Evolutionary conservation across 1,284 basidiomycete species (phyloP).

Genomic region (Pseudozyma tsukubaensis): DNA sequence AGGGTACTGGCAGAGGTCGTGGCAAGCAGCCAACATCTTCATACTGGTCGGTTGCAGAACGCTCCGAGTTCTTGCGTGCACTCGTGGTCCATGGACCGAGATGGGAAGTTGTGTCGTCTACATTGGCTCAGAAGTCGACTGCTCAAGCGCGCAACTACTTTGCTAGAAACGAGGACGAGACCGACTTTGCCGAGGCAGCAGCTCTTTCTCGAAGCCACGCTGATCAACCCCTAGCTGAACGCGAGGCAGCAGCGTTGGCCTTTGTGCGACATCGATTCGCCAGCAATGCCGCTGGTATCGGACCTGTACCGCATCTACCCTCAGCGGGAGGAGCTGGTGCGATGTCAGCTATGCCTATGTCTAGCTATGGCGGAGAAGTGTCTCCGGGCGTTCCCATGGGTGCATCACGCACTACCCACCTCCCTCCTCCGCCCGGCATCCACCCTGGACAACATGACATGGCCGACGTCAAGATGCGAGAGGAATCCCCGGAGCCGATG

Average conservation of each 20-base stretch:
- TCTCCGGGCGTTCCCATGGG: neutral
- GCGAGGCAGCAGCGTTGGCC: slow-evolving; percentile 39
- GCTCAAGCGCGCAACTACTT: slow-evolving; percentile 81
- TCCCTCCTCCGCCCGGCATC: slow-evolving; percentile 37
- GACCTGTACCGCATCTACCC: neutral
- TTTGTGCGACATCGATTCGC: slow-evolving; percentile 46
- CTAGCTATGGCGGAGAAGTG: slow-evolving; percentile 12
- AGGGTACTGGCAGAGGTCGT: slow-evolving; percentile 31
- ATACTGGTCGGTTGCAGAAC: slow-evolving; percentile 73
- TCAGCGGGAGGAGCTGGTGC: slow-evolving; percentile 8
- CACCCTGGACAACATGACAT: slow-evolving; percentile 10
- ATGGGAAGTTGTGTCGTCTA: slow-evolving; percentile 79
- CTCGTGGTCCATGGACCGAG: slow-evolving; percentile 79
- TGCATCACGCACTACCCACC: slow-evolving; percentile 20
- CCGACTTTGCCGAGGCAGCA: slow-evolving; percentile 62
- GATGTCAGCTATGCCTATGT: neutral
- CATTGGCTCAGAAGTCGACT: slow-evolving; percentile 82
- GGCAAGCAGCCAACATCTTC: slow-evolving; percentile 67
- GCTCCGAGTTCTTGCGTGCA: slow-evolving; percentile 75
- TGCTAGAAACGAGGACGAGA: slow-evolving; percentile 59
- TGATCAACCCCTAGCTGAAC: slow-evolving; percentile 40
- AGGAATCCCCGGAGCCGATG: slow-evolving; percentile 29
- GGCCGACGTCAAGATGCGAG: slow-evolving; percentile 24
- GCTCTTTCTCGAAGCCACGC: slow-evolving; percentile 54
- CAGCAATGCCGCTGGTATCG: slow-evolving; percentile 14